Evolutionary conservation across 106 monocot genomes (phyloP).

Genomic region (Acorus calamus): DNA sequence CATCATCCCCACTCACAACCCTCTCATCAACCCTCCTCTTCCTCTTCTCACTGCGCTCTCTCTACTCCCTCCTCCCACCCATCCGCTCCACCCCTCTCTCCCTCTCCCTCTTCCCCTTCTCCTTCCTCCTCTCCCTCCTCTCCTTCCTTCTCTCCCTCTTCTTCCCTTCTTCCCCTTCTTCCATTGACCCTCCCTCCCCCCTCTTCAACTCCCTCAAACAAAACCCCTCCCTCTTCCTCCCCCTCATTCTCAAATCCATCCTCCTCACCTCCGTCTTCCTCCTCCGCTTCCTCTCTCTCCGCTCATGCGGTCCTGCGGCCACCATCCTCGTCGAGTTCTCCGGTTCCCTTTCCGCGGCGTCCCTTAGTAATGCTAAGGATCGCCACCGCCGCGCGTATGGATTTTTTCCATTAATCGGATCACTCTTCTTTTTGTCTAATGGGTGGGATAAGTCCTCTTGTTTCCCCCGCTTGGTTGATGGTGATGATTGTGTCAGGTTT

Average conservation of each 20-base stretch:
- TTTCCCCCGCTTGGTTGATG: conserved; percentile 1
- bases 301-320: conserved; percentile 20
- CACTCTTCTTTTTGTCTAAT: conserved; percentile 26
- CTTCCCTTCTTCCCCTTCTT: conserved; percentile 10
- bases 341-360: conserved; percentile 22
- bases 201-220: conserved; percentile 7
- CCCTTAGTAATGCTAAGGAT: conserved; percentile 3
- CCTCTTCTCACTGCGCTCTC: conserved; percentile 12
- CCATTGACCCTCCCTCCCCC: conserved; percentile 6
- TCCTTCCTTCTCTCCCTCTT: conserved; percentile 18
- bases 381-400: conserved; percentile 10
- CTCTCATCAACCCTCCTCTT: conserved; percentile 11
- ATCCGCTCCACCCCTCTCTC: conserved; percentile 5
- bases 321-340: conserved; percentile 28
- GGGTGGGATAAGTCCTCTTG: conserved; percentile 23
- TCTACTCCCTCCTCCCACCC: conserved; percentile 19
- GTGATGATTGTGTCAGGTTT: conserved; percentile 30
- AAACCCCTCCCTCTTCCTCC: conserved; percentile 12
- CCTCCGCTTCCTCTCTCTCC: conserved; percentile 20
- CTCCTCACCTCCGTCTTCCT: conserved; percentile 27
- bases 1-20: conserved; percentile 2
- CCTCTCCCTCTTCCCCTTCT: conserved; percentile 15
- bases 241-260: conserved; percentile 23
- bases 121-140: conserved; percentile 15
- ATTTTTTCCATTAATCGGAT: conserved; percentile 14